phyloP scores from a whole-genome alignment of 352 stramenopile species.

The Phytophthora pistaciae region DNA sequence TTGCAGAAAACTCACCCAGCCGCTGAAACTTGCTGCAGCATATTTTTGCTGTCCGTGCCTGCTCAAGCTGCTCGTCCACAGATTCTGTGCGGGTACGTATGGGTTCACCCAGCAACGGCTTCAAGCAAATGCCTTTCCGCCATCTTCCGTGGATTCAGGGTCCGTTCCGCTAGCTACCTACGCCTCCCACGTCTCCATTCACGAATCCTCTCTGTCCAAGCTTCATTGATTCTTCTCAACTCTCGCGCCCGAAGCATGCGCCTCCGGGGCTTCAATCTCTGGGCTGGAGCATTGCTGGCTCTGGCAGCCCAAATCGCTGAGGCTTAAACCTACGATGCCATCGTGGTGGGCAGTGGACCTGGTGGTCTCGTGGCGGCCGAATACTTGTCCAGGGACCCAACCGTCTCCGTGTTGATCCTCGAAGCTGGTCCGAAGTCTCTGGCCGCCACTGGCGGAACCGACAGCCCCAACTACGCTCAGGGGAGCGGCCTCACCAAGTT shows the following conservation, averaged over 20 bases:
- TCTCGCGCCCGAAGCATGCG: not conserved
- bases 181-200: not conserved
- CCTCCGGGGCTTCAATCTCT: not conserved
- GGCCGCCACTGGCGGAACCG: not conserved
- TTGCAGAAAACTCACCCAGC: not conserved
- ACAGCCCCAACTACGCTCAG: not conserved
- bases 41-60: constrained; percentile 2
- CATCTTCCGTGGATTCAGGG: not conserved
- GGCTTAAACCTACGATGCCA: constrained; percentile 1
- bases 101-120: not conserved
- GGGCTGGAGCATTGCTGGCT: not conserved
- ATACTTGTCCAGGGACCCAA: not conserved
- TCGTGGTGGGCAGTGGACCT: not conserved
- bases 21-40: constrained; percentile 1
- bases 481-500: not conserved
- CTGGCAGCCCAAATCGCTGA: not conserved
- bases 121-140: not conserved
- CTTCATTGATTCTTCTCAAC: not conserved
- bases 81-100: not conserved
- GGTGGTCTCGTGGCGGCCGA: not conserved
- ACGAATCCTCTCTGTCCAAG: not conserved
- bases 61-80: not conserved
- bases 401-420: constrained; percentile 2
- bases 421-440: constrained; percentile 2
- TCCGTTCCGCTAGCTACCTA: not conserved